These are phyloP conservation scores for Daldinia loculata DNA, from an alignment of 495 filamentous ascomycete genomes.

Conservation along the genomic window DNA sequence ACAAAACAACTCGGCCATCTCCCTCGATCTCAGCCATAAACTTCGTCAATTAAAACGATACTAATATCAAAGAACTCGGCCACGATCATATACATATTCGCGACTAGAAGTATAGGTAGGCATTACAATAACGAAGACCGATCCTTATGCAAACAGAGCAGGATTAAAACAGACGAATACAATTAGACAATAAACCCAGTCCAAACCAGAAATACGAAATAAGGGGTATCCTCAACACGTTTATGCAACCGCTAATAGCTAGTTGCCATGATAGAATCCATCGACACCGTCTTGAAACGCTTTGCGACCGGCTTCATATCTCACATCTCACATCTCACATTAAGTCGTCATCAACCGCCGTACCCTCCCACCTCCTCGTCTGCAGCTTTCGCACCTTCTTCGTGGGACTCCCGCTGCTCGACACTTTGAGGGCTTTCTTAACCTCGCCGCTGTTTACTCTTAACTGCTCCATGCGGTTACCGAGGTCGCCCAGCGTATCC, in stretches of 20 bases:
- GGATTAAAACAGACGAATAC: background rate
- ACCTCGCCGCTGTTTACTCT: constrained; percentile 34
- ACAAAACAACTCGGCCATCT: background rate
- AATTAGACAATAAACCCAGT: constrained; percentile 5
- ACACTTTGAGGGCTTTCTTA: constrained; percentile 42
- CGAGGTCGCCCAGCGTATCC: constrained; percentile 29
- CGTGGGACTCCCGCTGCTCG: constrained; percentile 41
- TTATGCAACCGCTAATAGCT: background rate
- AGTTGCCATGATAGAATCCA: background rate
- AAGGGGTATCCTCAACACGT: constrained; percentile 42
- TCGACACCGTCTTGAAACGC: background rate
- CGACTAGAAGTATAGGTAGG: background rate
- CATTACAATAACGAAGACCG: background rate
- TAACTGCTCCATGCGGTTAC: constrained; percentile 43
- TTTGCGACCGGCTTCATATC: background rate
- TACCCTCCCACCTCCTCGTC: constrained; percentile 49
- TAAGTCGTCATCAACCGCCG: constrained; percentile 47
- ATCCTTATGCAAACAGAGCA: background rate
- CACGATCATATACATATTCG: background rate
- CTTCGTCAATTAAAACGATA: background rate
- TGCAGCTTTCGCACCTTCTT: constrained; percentile 55
- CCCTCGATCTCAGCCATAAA: background rate
- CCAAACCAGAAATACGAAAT: constrained; percentile 2
- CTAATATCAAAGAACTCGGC: background rate
- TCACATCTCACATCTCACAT: constrained; percentile 37